phyloP scores from a whole-genome alignment of 345 rosid genomes.

The Citrus sp. region DNA sequence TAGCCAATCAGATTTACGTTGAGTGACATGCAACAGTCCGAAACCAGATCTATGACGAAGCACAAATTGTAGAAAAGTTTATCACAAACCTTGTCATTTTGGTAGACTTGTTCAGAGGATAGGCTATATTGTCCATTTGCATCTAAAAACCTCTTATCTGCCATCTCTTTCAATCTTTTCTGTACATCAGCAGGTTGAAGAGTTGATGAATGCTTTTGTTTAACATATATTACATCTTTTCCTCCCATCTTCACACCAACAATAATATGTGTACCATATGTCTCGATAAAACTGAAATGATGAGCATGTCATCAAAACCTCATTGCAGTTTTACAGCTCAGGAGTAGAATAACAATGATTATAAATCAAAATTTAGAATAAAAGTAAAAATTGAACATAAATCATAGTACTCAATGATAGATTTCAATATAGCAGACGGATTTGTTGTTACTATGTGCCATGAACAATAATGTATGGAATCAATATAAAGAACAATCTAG shows the following conservation, averaged over 20 bases:
- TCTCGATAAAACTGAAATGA: slow-evolving; percentile 71
- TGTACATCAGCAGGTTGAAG: slow-evolving; percentile 78
- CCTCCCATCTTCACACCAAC: slow-evolving; percentile 96
- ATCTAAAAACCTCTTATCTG: slow-evolving; percentile 79
- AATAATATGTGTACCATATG: slow-evolving; percentile 81
- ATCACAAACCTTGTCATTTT: slow-evolving; percentile 39
- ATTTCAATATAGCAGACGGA: background rate
- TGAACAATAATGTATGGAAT: too few species aligned
- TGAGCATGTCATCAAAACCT: background rate
- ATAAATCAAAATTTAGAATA: background rate
- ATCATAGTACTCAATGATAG: background rate
- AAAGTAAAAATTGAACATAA: too few species aligned
- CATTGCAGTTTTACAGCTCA: slow-evolving; percentile 4
- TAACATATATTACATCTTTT: slow-evolving; percentile 82
- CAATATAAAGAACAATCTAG: background rate
- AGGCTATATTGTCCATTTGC: slow-evolving; percentile 37
- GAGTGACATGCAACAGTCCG: background rate
- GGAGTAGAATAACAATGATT: background rate
- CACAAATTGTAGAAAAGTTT: background rate
- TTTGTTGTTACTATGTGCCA: background rate
- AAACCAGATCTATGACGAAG: background rate
- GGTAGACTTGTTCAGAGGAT: slow-evolving; percentile 33
- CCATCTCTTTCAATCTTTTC: slow-evolving; percentile 71
- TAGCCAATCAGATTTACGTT: background rate
- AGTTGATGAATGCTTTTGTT: slow-evolving; percentile 76